Evolutionary conservation across 352 stramenopile genomes (phyloP), one percentile per base, ranked within the genome.

Genomic region (Blastocystis sp.): DNA sequence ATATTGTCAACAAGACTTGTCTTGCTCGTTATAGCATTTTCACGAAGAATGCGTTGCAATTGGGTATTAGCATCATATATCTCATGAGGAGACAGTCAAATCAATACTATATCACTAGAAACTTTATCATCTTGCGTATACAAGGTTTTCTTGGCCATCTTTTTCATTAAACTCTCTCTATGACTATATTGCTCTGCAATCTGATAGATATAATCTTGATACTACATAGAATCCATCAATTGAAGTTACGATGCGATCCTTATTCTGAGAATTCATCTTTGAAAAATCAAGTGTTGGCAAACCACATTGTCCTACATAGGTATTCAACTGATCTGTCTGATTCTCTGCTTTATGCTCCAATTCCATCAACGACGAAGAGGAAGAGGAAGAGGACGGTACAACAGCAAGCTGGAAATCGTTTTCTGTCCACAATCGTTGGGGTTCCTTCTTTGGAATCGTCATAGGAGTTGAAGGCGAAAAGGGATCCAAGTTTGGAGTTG

Each of bases 181-280:
- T 42, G 14, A 19, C 5, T 19, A 43, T 66, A 83, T 29, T 59
- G 49, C 14, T 27, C 27, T 37, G 71, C 71, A 5, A 83, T 29
- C n/a, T 42, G 21, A 14, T 46, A 54, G 19, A 83, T 83, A 27
- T 65, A 83, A 35, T 51, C 57, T 63, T 83, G 71, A 42, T 83
- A 83, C 71, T 83, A 66, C 21, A 46, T n/a, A 56, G 0, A 3
- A 37, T 19, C 6, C 11, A 65, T 6, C 52, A 16, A 21, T 0
- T n/a, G 37, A 27, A 37, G 24, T 0, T 42, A 83, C 71, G 12
- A 83, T 51, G 6, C 5, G 29, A 46, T 83, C 71, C 32, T 83
- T 83, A 11, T 42, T 66, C 3, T 65, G 42, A 27, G 32, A 16
- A 14, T 16, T 67, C 49, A 83, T 32, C 51, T 46, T 14, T 11